These are phyloP conservation scores for Serendipita sp. DNA, from an alignment of 1,284 basidiomycete species.

Conservation along the genomic window DNA sequence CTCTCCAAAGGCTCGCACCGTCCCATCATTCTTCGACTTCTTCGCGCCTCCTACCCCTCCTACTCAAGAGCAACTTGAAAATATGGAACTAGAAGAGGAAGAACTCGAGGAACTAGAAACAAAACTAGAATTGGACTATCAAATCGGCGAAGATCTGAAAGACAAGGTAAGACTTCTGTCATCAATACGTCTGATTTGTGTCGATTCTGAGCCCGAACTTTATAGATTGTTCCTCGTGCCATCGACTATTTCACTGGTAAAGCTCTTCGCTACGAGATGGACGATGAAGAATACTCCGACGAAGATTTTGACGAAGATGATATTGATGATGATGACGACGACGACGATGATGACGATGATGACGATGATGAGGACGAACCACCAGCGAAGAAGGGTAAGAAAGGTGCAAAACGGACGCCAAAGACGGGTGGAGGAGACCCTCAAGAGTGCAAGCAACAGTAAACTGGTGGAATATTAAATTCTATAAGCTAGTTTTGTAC, in stretches of 20 bases:
- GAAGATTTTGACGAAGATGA: constrained; percentile 35
- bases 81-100: constrained; percentile 70
- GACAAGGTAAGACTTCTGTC: constrained; percentile 50
- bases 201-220: not conserved
- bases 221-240: constrained; percentile 81
- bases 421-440: constrained; percentile 42
- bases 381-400: constrained; percentile 37
- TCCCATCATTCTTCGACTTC: constrained; percentile 96
- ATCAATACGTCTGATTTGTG: not conserved
- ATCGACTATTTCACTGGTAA: constrained; percentile 96
- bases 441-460: constrained; percentile 82
- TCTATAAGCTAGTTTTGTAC: too few relatives aligned
- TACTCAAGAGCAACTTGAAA: constrained; percentile 52
- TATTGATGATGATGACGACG: constrained; percentile 25
- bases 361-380: constrained; percentile 36
- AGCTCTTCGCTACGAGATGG: constrained; percentile 76
- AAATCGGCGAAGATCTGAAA: constrained; percentile 97
- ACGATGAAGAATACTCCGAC: constrained; percentile 49
- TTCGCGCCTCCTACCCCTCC: constrained; percentile 76
- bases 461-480: constrained; percentile 15
- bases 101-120: constrained; percentile 83
- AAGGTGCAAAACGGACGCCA: constrained; percentile 22
- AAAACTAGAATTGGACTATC: constrained; percentile 92
- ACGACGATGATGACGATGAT: constrained; percentile 39
- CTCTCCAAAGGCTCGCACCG: constrained; percentile 60